phyloP scores from a whole-genome alignment of 306 rosid species.

The Castanea mollissima region DNA sequence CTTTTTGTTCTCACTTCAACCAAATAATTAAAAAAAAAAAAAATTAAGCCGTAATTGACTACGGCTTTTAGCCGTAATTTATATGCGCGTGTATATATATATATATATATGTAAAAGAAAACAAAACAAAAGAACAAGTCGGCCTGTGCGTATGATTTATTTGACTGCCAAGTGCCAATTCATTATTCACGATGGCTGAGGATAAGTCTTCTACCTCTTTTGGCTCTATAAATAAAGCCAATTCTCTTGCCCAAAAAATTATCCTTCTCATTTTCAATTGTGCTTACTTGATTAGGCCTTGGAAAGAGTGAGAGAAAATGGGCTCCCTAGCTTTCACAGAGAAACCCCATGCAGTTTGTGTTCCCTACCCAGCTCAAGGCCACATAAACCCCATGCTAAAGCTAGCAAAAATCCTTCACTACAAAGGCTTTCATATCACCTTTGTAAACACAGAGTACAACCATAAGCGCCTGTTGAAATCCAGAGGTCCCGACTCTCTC shows the following conservation, averaged over 20 bases:
- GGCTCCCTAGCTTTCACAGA: background rate
- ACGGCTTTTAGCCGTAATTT: too few species aligned
- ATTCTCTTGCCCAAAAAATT: background rate
- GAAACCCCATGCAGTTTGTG: constrained; percentile 18
- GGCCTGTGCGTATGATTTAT: too few species aligned
- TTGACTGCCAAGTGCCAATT: too few species aligned
- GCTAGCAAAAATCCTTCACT: constrained; percentile 32
- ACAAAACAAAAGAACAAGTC: too few species aligned
- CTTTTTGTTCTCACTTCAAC: too few species aligned
- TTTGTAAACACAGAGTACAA: constrained; percentile 35
- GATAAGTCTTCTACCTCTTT: too few species aligned
- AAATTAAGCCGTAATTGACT: too few species aligned
- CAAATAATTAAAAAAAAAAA: too few species aligned
- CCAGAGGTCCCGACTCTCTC: constrained; percentile 26
- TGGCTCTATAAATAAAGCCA: background rate
- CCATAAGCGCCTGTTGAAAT: constrained; percentile 40
- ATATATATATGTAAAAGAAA: too few species aligned
- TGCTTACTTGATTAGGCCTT: too few species aligned
- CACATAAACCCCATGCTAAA: constrained; percentile 12
- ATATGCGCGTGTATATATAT: too few species aligned
- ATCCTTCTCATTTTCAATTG: background rate
- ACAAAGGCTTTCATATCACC: constrained; percentile 37
- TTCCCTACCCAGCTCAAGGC: constrained; percentile 13
- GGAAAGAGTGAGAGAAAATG: background rate
- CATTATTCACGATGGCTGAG: too few species aligned